phyloP scores from a whole-genome alignment of 805 yeast species.

The Spathaspora arborariae region DNA sequence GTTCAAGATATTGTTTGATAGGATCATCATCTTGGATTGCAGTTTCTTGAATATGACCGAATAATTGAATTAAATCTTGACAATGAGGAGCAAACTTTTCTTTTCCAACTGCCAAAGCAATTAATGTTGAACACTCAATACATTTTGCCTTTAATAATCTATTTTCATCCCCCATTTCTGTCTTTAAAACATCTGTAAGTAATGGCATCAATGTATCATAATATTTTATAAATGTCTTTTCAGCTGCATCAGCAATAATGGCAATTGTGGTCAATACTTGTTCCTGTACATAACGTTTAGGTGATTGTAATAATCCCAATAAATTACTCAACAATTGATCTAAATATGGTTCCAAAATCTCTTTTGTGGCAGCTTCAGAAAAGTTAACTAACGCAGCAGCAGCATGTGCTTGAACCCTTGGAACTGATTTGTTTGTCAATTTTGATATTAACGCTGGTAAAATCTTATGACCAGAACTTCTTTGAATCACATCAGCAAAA shows the following conservation, averaged over 20 bases:
- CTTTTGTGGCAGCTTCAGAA: slow-evolving; percentile 86
- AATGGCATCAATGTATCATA: slow-evolving; percentile 94
- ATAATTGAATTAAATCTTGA: slow-evolving; percentile 65
- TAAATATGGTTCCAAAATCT: slow-evolving; percentile 85
- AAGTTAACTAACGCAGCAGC: slow-evolving; percentile 98
- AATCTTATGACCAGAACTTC: slow-evolving; percentile 71
- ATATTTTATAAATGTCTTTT: slow-evolving; percentile 80
- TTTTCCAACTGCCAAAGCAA: slow-evolving; percentile 92
- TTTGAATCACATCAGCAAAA: slow-evolving; percentile 85
- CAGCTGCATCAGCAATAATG: slow-evolving; percentile 95
- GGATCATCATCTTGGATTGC: slow-evolving; percentile 75
- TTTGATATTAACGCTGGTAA: slow-evolving; percentile 86
- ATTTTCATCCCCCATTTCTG: slow-evolving; percentile 77
- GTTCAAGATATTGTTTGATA: slow-evolving; percentile 79
- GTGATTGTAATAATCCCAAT: slow-evolving; percentile 72
- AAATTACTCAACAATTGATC: slow-evolving; percentile 75
- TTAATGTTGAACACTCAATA: slow-evolving; percentile 91
- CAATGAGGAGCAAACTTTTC: slow-evolving; percentile 80
- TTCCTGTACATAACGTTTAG: slow-evolving; percentile 92
- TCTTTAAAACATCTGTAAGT: slow-evolving; percentile 68
- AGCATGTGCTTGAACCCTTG: slow-evolving; percentile 96
- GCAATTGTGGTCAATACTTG: slow-evolving; percentile 97
- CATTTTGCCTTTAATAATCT: slow-evolving; percentile 85
- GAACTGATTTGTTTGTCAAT: slow-evolving; percentile 68
- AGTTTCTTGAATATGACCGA: slow-evolving; percentile 66